These are phyloP conservation scores for Irpex sp. DNA, from an alignment of 1,284 basidiomycete species.

Conservation along the genomic window DNA sequence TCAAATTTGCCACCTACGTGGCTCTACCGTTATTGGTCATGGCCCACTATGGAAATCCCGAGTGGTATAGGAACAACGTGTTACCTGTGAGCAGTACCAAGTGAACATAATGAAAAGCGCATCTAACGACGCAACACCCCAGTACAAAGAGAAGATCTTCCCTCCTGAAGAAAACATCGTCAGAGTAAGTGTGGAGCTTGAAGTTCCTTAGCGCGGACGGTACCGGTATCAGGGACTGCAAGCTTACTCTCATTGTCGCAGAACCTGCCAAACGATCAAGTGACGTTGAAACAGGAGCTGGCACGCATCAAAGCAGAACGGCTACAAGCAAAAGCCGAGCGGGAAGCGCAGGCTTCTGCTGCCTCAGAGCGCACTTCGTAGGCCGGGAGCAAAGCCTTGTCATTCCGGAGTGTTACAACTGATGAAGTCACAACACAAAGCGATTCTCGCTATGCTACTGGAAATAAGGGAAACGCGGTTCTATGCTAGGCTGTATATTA, in stretches of 20 bases:
- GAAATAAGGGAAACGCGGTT: not conserved
- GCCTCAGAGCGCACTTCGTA: conserved; percentile 17
- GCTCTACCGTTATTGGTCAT: conserved; percentile 85
- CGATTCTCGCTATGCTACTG: not conserved
- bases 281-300: conserved; percentile 61
- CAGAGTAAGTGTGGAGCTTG: conserved; percentile 42
- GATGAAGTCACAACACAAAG: not conserved
- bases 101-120: not conserved
- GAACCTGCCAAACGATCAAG: conserved; percentile 63
- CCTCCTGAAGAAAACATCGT: conserved; percentile 55
- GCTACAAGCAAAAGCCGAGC: conserved; percentile 40
- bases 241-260: conserved; percentile 23
- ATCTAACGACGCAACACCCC: not conserved
- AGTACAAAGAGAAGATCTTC: conserved; percentile 75
- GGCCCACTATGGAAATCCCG: conserved; percentile 86
- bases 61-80: conserved; percentile 83
- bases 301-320: conserved; percentile 67
- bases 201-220: not conserved
- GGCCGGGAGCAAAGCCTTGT: not conserved
- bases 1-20: conserved; percentile 87
- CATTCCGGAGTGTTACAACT: not conserved
- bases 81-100: conserved; percentile 60
- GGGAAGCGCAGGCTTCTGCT: conserved; percentile 34
- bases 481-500: conserved; percentile 1
- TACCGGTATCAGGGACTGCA: not conserved